phyloP scores from a whole-genome alignment of 192 early-diverging fungal genomes.

The Radiomyces spectabilis region DNA sequence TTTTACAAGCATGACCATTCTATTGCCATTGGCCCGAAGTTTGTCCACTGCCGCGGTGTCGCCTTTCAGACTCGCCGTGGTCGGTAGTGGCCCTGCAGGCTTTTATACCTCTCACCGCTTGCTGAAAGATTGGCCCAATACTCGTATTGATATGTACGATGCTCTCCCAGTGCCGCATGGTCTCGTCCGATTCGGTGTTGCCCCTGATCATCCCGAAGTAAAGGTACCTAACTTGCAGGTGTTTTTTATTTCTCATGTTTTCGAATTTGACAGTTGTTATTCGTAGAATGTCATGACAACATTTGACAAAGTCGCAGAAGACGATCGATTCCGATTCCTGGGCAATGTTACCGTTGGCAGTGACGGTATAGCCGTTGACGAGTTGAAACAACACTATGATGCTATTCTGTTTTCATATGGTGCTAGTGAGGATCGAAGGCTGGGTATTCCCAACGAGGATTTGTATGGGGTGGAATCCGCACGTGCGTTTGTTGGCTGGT shows the following conservation, averaged over 20 bases:
- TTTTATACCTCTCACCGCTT: constrained; percentile 86
- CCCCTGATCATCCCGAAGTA: constrained; percentile 95
- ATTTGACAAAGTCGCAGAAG: constrained; percentile 70
- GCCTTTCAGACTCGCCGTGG: constrained; percentile 51
- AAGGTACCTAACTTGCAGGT: constrained; percentile 60
- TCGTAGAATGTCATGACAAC: constrained; percentile 76
- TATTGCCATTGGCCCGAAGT: neutral
- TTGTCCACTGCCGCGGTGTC: neutral
- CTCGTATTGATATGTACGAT: constrained; percentile 79
- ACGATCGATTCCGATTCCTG: constrained; percentile 66
- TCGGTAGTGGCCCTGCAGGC: constrained; percentile 80
- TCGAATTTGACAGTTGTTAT: neutral
- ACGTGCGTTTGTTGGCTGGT: constrained; percentile 88
- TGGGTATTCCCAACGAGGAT: constrained; percentile 68
- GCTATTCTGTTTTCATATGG: constrained; percentile 84
- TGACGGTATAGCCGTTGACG: constrained; percentile 33
- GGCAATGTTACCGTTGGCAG: constrained; percentile 73
- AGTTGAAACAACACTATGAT: constrained; percentile 58
- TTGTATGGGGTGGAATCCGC: constrained; percentile 63
- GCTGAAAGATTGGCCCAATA: constrained; percentile 47
- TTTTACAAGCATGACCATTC: neutral
- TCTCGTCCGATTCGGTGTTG: constrained; percentile 89
- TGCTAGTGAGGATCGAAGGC: constrained; percentile 59
- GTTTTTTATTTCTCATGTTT: neutral
- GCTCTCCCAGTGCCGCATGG: constrained; percentile 80